These are phyloP conservation scores for Coemansia sp. DNA, from an alignment of 192 early-diverging fungal species.

Conservation along the genomic window DNA sequence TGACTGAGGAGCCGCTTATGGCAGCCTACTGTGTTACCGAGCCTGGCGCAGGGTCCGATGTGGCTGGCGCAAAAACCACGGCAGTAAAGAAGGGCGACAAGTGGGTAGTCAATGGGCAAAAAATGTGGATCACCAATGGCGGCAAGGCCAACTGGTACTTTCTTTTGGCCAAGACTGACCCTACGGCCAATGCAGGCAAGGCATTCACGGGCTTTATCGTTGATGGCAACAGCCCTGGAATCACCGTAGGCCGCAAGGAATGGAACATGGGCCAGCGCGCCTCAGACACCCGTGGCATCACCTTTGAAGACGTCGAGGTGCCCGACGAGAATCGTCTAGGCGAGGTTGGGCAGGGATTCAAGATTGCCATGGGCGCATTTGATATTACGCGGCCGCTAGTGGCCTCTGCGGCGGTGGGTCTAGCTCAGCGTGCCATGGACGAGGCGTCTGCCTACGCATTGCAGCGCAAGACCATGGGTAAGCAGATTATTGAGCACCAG, in stretches of 20 bases:
- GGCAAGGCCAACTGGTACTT: slow-evolving; percentile 98
- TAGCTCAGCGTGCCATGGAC: slow-evolving; percentile 89
- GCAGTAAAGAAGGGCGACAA: slow-evolving; percentile 76
- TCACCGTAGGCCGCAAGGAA: slow-evolving; percentile 91
- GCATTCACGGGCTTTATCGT: slow-evolving; percentile 97
- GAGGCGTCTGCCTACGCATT: slow-evolving; percentile 85
- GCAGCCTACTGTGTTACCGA: slow-evolving; percentile 90
- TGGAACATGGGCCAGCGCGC: slow-evolving; percentile 97
- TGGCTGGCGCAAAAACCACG: slow-evolving; percentile 66
- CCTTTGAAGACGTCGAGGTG: slow-evolving; percentile 79
- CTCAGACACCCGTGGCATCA: slow-evolving; percentile 87
- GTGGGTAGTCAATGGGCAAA: slow-evolving; percentile 82
- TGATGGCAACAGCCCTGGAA: slow-evolving; percentile 85
- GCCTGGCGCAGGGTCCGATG: slow-evolving; percentile 75
- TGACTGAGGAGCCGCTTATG: slow-evolving; percentile 95
- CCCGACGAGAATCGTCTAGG: slow-evolving; percentile 78
- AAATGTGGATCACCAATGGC: slow-evolving; percentile 99
- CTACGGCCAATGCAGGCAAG: slow-evolving; percentile 70
- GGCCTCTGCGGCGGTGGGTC: slow-evolving; percentile 82
- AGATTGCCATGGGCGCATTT: slow-evolving; percentile 96
- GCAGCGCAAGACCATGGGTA: slow-evolving; percentile 96
- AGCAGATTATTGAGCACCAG: slow-evolving; percentile 85
- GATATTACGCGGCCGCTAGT: slow-evolving; percentile 91
- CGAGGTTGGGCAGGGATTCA: slow-evolving; percentile 82
- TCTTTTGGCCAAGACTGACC: slow-evolving; percentile 86